Evolutionary conservation across 305 asterid species (phyloP).

Genomic region (Solanum hybrid): DNA sequence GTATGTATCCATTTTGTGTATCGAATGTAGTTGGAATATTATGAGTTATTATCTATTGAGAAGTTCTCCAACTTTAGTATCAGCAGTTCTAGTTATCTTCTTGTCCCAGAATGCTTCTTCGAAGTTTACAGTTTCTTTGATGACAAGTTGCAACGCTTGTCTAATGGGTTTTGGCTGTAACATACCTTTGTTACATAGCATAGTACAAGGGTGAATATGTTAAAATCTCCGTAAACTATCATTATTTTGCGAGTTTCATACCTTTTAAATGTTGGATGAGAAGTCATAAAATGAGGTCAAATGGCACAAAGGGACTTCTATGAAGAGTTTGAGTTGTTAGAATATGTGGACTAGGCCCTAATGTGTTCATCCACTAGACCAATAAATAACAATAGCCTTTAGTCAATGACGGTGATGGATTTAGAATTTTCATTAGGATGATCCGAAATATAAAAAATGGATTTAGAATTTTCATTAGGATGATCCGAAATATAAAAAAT

Average conservation of each 20-base stretch:
- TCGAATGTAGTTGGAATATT: neutral
- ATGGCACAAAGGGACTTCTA: neutral
- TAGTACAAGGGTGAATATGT: neutral
- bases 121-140: neutral
- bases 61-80: neutral
- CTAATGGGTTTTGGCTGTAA: neutral
- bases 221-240: neutral
- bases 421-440: too few relatives aligned
- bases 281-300: neutral
- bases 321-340: neutral
- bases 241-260: neutral
- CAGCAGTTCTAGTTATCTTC: neutral
- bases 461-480: too few relatives aligned
- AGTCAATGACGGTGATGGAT: too few relatives aligned
- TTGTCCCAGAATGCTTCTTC: neutral
- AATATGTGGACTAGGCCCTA: neutral
- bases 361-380: neutral
- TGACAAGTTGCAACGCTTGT: neutral
- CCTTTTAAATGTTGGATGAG: neutral
- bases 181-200: neutral
- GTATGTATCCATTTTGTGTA: neutral
- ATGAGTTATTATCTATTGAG: neutral
- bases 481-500: neutral
- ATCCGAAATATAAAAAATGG: too few relatives aligned
- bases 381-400: neutral